These are phyloP conservation scores for Pestalotiopsis sp. DNA, from an alignment of 2,329 filamentous ascomycete genomes.

Conservation along the genomic window DNA sequence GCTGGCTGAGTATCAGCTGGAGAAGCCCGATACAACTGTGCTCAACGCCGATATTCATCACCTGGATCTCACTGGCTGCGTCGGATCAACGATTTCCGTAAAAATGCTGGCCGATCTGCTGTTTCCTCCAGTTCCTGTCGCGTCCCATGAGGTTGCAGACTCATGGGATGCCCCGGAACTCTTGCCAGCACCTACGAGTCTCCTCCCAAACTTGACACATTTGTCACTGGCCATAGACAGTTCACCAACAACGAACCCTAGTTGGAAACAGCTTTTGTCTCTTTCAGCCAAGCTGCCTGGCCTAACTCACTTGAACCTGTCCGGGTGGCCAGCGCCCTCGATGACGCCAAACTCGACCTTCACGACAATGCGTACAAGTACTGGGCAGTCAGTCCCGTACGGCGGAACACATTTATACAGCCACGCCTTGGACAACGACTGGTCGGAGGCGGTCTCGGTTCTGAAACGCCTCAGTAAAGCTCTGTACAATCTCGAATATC, in stretches of 20 bases:
- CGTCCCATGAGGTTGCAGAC: constrained; percentile 42
- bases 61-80: constrained; percentile 56
- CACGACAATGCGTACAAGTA: constrained; percentile 47
- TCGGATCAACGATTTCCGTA: constrained; percentile 53
- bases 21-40: constrained; percentile 25
- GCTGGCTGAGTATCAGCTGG: constrained; percentile 30
- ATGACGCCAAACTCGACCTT: constrained; percentile 57
- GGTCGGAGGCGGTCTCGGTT: constrained; percentile 59
- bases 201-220: constrained; percentile 62
- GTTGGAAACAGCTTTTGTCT: constrained; percentile 61
- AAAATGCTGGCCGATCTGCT: constrained; percentile 56
- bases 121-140: constrained; percentile 36
- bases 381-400: constrained; percentile 49
- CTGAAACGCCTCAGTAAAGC: constrained; percentile 55
- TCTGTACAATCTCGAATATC: constrained; percentile 61
- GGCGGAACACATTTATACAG: constrained; percentile 60
- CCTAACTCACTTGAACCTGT: constrained; percentile 63
- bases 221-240: constrained; percentile 56
- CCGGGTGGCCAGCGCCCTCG: constrained; percentile 63
- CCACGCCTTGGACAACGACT: constrained; percentile 60
- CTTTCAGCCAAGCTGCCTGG: constrained; percentile 54
- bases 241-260: constrained; percentile 36
- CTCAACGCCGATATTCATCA: constrained; percentile 51
- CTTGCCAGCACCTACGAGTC: constrained; percentile 24
- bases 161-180: constrained; percentile 54